A percentile compares a stretch with the other conserved stretches of the same genome.
Conservation (phyloP, 23 red algal species). For the Chondrus crispus region DNA sequence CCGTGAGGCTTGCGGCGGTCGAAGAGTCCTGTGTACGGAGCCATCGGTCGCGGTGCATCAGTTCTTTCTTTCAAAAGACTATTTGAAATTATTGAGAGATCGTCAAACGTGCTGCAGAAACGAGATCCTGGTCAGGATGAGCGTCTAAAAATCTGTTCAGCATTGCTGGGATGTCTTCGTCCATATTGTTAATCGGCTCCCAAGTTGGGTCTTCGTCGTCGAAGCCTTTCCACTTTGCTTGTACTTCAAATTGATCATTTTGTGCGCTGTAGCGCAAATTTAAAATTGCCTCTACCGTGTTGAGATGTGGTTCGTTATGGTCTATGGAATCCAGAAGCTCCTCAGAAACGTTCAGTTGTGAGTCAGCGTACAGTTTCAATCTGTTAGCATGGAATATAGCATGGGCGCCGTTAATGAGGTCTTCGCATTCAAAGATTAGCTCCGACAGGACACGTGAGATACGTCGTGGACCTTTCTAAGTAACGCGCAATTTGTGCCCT, state of each 20-base stretch:
- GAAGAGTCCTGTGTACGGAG: too few species aligned
- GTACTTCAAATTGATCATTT: neutral
- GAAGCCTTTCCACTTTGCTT: slow-evolving; percentile 3
- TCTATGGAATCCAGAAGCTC: neutral
- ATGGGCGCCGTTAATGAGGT: neutral
- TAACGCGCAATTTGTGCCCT: neutral
- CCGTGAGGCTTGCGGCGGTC: too few species aligned
- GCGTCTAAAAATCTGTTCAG: neutral
- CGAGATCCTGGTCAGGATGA: neutral
- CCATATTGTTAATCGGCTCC: neutral
- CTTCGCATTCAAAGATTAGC: neutral
- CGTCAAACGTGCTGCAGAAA: neutral
- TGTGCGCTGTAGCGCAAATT: neutral
- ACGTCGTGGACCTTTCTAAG: neutral
- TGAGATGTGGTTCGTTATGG: neutral
- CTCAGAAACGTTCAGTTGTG: neutral
- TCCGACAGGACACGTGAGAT: neutral
- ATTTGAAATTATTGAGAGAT: too few species aligned
- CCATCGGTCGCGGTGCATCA: too few species aligned
- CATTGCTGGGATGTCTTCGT: neutral
- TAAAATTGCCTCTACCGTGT: neutral
- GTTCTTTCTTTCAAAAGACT: too few species aligned
- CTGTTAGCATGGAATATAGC: neutral
- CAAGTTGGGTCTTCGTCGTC: neutral
- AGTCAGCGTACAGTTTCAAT: neutral